phyloP scores from a whole-genome alignment of 345 rosid genomes.

The Viola odorata region DNA sequence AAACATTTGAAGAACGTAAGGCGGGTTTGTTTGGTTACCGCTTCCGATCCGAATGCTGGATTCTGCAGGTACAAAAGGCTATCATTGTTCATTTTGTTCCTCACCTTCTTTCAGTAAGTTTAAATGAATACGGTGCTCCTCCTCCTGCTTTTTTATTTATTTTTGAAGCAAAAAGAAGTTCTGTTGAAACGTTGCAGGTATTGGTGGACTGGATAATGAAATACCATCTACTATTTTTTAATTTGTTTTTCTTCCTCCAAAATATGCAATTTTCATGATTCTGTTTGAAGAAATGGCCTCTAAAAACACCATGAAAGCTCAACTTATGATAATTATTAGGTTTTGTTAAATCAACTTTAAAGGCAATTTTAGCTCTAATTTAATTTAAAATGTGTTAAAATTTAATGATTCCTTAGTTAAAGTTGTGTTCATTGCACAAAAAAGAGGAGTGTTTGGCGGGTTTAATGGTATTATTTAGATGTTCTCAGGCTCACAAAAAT shows the following conservation, averaged over 20 bases:
- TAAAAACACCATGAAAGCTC: not conserved
- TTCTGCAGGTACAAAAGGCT: slow-evolving; percentile 15
- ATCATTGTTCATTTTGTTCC: slow-evolving; percentile 17
- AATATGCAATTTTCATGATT: not conserved
- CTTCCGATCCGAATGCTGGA: slow-evolving; percentile 23
- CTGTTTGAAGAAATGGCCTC: not conserved
- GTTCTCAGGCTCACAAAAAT: too few relatives aligned
- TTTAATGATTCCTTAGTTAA: not conserved
- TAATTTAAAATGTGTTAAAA: too few relatives aligned
- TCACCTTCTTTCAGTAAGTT: slow-evolving; percentile 3
- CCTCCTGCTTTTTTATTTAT: slow-evolving; percentile 10
- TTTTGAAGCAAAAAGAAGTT: slow-evolving; percentile 19
- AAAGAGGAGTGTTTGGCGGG: too few relatives aligned
- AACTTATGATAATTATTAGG: too few relatives aligned
- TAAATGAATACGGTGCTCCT: not conserved
- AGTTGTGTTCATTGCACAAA: not conserved
- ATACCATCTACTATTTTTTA: slow-evolving; percentile 27
- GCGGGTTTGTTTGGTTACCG: slow-evolving; percentile 38
- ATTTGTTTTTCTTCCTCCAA: not conserved
- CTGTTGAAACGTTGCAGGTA: slow-evolving; percentile 40
- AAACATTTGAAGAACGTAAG: slow-evolving; percentile 60
- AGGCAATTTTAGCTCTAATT: too few relatives aligned
- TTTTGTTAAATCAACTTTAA: too few relatives aligned
- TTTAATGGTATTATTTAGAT: too few relatives aligned
- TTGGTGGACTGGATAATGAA: slow-evolving; percentile 54